Percentiles rank a stretch among this genome's conserved stretches.
phyloP scores from a whole-genome alignment of 176 grass and related monocot species.

The Aegilops tauschii region DNA sequence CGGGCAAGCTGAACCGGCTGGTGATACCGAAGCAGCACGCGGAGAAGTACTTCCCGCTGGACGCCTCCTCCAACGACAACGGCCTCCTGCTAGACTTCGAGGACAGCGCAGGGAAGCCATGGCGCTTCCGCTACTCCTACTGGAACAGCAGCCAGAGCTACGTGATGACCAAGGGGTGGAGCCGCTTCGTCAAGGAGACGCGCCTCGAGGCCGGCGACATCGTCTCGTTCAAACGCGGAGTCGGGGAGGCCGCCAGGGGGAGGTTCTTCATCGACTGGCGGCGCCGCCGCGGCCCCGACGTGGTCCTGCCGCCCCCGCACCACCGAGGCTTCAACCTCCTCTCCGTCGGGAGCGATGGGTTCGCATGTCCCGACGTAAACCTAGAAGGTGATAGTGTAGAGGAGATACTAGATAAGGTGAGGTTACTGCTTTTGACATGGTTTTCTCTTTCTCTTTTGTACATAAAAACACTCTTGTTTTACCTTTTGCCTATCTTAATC shows the following conservation, averaged over 20 bases:
- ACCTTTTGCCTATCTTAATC: no score
- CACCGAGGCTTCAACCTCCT: no score
- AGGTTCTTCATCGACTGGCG: conserved; percentile 95
- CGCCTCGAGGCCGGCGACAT: conserved; percentile 87
- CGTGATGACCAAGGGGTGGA: conserved; percentile 99
- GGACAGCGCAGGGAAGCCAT: conserved; percentile 86
- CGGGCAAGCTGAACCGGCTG: conserved; percentile 89
- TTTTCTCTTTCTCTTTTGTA: no score
- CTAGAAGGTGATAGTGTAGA: no score
- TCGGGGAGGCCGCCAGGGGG: conserved; percentile 54
- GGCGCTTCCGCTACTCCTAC: conserved; percentile 99
- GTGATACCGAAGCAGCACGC: conserved; percentile 99
- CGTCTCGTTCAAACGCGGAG: conserved; percentile 91
- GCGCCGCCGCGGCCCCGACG: conserved; percentile 21
- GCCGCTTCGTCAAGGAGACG: conserved; percentile 99
- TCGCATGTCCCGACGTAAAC: no score
- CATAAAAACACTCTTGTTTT: no score
- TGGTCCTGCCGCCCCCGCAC: no score
- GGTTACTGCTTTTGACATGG: no score
- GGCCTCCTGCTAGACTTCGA: conserved; percentile 82
- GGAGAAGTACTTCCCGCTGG: conserved; percentile 93
- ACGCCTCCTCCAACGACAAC: conserved; percentile 72
- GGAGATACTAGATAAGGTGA: no score
- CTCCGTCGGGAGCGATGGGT: no score
- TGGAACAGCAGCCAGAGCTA: conserved; percentile 99